Percentiles rank a stretch among this genome's conserved stretches.
Conservation (phyloP, 1,284 basidiomycete species). For the Leccinum subspadiceum region DNA sequence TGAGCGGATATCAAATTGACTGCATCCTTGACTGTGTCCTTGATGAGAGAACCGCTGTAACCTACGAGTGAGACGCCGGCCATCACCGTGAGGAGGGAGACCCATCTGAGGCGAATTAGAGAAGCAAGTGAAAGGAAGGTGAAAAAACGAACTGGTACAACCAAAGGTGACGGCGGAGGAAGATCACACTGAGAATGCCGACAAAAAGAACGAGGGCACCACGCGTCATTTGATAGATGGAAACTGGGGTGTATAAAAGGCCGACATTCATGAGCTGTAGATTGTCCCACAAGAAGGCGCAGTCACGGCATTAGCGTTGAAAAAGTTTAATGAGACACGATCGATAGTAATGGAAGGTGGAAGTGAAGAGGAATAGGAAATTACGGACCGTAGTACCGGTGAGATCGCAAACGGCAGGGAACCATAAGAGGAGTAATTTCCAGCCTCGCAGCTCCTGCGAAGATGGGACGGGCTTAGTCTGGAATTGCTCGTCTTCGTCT, state of each 20-base stretch:
- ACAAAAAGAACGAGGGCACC: constrained; percentile 98
- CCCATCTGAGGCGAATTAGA: constrained; percentile 61
- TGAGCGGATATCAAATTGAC: constrained; percentile 26
- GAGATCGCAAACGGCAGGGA: constrained; percentile 86
- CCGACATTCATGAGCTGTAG: constrained; percentile 90
- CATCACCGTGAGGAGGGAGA: constrained; percentile 90
- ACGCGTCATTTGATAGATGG: constrained; percentile 97
- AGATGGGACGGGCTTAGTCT: constrained; percentile 37
- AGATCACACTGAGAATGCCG: constrained; percentile 88
- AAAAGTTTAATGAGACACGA: constrained; percentile 9
- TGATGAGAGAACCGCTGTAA: constrained; percentile 84
- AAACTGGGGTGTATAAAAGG: constrained; percentile 92
- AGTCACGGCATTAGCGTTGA: constrained; percentile 22
- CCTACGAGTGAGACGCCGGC: constrained; percentile 89
- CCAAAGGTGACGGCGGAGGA: constrained; percentile 81
- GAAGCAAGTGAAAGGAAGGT: neutral
- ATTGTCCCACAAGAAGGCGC: constrained; percentile 18
- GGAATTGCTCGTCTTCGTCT: constrained; percentile 40
- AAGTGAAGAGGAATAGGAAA: constrained; percentile 13
- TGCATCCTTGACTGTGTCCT: constrained; percentile 60
- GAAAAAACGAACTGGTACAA: constrained; percentile 66
- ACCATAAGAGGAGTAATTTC: constrained; percentile 76
- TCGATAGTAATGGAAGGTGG: constrained; percentile 10
- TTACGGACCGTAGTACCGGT: constrained; percentile 78
- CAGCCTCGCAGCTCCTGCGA: constrained; percentile 58